Evolutionary conservation across 345 rosid genomes (phyloP).

Genomic region (Salix arbutifolia): DNA sequence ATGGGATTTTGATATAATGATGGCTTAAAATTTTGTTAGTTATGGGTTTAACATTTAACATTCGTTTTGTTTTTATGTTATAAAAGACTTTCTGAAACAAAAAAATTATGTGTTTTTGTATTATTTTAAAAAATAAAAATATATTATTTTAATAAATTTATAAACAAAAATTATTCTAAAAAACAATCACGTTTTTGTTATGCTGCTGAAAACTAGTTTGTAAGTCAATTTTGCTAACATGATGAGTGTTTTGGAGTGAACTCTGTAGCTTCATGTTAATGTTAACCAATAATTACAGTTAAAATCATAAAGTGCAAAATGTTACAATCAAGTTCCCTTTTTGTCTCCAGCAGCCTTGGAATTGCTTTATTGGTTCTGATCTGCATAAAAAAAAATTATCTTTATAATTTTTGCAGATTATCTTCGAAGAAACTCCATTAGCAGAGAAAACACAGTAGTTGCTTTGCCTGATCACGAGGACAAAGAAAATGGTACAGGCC

Average conservation of each 20-base stretch:
- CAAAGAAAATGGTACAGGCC: constrained; percentile 60
- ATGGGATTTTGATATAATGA: neutral
- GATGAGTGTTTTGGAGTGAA: neutral
- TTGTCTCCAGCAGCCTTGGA: neutral
- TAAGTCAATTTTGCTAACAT: neutral
- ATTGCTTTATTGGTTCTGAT: neutral
- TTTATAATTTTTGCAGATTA: constrained; percentile 24
- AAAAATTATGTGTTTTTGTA: too few relatives aligned
- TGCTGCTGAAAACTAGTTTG: neutral
- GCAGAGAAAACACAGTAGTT: constrained; percentile 35
- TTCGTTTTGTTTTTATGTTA: too few relatives aligned
- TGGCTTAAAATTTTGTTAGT: neutral
- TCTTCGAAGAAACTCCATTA: constrained; percentile 38
- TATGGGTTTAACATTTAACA: neutral
- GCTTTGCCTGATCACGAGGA: constrained; percentile 43
- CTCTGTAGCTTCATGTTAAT: neutral
- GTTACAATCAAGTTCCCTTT: neutral
- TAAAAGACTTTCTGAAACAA: too few relatives aligned
- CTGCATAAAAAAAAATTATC: too few relatives aligned
- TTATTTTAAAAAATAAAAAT: too few relatives aligned
- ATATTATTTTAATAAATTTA: too few relatives aligned
- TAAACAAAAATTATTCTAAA: too few relatives aligned
- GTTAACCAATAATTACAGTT: neutral
- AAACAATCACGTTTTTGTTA: neutral
- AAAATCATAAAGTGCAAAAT: neutral